phyloP scores from a whole-genome alignment of 768 basidiomycete genomes.

The Clathrus columnatus region DNA sequence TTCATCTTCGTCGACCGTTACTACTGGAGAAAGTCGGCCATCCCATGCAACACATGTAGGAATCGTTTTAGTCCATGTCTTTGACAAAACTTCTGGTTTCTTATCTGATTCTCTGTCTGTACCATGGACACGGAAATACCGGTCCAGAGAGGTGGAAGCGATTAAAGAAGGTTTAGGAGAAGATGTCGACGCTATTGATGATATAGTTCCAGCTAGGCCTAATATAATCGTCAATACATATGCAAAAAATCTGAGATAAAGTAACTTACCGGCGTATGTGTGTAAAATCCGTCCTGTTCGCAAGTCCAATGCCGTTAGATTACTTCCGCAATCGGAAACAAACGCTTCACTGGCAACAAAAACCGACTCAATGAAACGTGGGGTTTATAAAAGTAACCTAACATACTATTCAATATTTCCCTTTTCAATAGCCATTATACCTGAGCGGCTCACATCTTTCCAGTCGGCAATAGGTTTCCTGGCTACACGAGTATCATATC shows the following conservation, averaged over 20 bases:
- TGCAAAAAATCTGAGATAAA: background rate
- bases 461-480: slow-evolving; percentile 64
- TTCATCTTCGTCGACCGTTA: slow-evolving; percentile 3
- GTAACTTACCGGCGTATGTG: slow-evolving; percentile 52
- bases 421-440: slow-evolving; percentile 47
- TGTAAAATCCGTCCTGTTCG: slow-evolving; percentile 58
- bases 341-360: slow-evolving; percentile 51
- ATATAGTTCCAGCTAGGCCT: slow-evolving; percentile 68
- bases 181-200: slow-evolving; percentile 46
- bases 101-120: slow-evolving; percentile 37
- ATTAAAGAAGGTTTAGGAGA: slow-evolving; percentile 31
- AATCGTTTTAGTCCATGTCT: slow-evolving; percentile 49
- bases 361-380: slow-evolving; percentile 2
- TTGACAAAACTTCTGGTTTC: slow-evolving; percentile 55
- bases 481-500: slow-evolving; percentile 68
- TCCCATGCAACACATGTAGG: slow-evolving; percentile 66
- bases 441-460: slow-evolving; percentile 47
- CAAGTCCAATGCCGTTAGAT: slow-evolving; percentile 57
- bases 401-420: slow-evolving; percentile 60
- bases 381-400: slow-evolving; percentile 1
- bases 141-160: slow-evolving; percentile 58
- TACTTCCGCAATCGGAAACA: slow-evolving; percentile 54
- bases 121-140: slow-evolving; percentile 63
- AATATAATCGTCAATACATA: background rate
- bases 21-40: slow-evolving; percentile 10